Conservation (phyloP, 176 grass and related monocot species). For the Triticum turgidum region DNA sequence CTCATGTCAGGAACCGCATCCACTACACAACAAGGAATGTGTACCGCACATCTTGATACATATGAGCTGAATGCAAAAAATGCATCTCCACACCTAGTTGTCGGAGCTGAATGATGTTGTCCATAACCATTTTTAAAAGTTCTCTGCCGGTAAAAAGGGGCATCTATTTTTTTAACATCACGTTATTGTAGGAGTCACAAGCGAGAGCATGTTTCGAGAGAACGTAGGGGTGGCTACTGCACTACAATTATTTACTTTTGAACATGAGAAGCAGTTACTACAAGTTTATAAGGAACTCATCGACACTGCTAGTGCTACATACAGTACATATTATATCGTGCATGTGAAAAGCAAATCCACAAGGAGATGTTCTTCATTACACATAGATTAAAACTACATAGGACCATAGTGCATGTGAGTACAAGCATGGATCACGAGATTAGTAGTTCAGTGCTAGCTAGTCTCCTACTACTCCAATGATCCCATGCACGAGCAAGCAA, state of each 20-base stretch:
- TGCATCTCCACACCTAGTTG: not conserved
- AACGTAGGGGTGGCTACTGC: too few species aligned
- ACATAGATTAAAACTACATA: slow-evolving; percentile 11
- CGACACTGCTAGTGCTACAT: not conserved
- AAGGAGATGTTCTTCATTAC: not conserved
- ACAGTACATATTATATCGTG: not conserved
- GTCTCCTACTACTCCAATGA: not conserved
- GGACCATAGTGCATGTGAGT: slow-evolving; percentile 23
- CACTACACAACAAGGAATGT: not conserved
- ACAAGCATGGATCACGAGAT: slow-evolving; percentile 22
- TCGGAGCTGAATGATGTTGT: not conserved
- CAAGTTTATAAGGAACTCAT: not conserved
- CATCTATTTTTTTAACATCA: too few species aligned
- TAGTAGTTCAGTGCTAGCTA: not conserved
- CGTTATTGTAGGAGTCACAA: too few species aligned
- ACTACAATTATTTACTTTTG: too few species aligned
- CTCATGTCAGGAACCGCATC: slow-evolving; percentile 13
- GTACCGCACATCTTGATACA: not conserved
- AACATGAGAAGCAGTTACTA: not conserved
- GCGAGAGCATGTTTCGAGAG: too few species aligned
- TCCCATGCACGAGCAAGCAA: slow-evolving; percentile 32
- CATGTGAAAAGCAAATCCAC: not conserved
- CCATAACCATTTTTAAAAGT: not conserved
- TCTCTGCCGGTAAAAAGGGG: not conserved
- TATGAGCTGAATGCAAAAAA: not conserved